Percentiles rank a stretch among this genome's conserved stretches.
Conservation (phyloP, 345 rosid genomes). For the Dipteronia sinensis region DNA sequence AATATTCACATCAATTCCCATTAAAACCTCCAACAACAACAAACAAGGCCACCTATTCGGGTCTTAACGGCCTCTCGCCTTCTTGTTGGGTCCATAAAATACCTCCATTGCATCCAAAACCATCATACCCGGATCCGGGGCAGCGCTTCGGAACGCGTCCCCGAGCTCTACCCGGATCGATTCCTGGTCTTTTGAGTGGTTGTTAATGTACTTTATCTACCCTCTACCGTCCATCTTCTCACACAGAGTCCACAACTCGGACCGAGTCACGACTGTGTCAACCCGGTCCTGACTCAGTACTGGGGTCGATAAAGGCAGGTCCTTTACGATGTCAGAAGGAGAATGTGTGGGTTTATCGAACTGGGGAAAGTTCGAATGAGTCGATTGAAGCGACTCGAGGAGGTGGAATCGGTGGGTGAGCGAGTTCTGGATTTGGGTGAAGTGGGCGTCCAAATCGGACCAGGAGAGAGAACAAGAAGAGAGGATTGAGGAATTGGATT, state of each 20-base stretch:
- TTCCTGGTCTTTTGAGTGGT: conserved; percentile 37
- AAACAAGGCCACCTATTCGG: conserved; percentile 50
- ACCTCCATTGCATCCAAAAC: conserved; percentile 69
- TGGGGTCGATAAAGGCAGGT: neutral
- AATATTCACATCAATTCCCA: conserved; percentile 32
- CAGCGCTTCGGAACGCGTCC: conserved; percentile 41
- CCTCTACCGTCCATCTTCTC: conserved; percentile 66
- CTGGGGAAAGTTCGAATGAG: neutral
- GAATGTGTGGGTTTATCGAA: neutral
- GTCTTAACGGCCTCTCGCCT: conserved; percentile 21
- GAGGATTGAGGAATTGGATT: conserved; percentile 46
- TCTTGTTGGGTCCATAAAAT: conserved; percentile 23
- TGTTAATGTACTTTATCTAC: conserved; percentile 45
- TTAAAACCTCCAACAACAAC: conserved; percentile 56
- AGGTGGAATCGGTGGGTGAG: conserved; percentile 46
- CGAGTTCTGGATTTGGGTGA: conserved; percentile 47
- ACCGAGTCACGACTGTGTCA: conserved; percentile 27
- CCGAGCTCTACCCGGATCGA: conserved; percentile 43
- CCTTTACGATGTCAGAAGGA: neutral
- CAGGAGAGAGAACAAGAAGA: conserved; percentile 59
- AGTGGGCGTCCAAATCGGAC: conserved; percentile 72
- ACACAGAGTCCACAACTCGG: conserved; percentile 52
- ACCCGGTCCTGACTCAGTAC: conserved; percentile 7
- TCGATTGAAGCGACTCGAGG: conserved; percentile 44
- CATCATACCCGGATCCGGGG: conserved; percentile 51